These are phyloP conservation scores for Pugionium cornutum DNA, from an alignment of 345 rosid species.

Conservation along the genomic window DNA sequence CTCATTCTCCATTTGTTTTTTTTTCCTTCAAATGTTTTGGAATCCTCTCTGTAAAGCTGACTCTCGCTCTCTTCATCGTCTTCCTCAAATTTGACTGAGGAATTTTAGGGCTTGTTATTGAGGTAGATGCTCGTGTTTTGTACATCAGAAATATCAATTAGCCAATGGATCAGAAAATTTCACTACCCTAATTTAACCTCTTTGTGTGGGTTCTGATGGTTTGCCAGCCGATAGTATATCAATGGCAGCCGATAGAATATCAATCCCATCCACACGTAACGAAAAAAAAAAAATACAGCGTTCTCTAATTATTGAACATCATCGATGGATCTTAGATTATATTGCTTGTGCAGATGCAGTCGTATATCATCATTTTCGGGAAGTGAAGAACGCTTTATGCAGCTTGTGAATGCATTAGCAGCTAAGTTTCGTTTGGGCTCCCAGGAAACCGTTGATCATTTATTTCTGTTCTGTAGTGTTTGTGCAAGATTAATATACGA, in stretches of 20 bases:
- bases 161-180: conserved; percentile 12
- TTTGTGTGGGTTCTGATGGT: conserved; percentile 11
- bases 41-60: conserved; percentile 38
- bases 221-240: too few species aligned
- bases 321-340: conserved; percentile 12
- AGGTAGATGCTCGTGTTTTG: conserved; percentile 32
- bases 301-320: conserved; percentile 1
- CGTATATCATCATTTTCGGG: background rate
- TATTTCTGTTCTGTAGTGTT: background rate
- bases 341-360: background rate
- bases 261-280: background rate
- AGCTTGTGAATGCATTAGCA: background rate
- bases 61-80: conserved; percentile 37
- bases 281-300: background rate
- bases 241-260: background rate
- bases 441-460: background rate
- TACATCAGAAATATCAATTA: conserved; percentile 31
- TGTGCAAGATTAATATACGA: too few species aligned
- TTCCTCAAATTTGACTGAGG: conserved; percentile 31
- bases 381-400: background rate
- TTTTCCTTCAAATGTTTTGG: background rate
- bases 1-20: background rate
- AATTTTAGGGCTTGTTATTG: conserved; percentile 28
- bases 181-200: background rate
- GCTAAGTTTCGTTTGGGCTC: background rate